Percentiles rank a stretch among this genome's conserved stretches.
Evolutionary conservation across 2,329 filamentous ascomycete genomes (phyloP).

Genomic region (Ambrosiella cleistominuta): DNA sequence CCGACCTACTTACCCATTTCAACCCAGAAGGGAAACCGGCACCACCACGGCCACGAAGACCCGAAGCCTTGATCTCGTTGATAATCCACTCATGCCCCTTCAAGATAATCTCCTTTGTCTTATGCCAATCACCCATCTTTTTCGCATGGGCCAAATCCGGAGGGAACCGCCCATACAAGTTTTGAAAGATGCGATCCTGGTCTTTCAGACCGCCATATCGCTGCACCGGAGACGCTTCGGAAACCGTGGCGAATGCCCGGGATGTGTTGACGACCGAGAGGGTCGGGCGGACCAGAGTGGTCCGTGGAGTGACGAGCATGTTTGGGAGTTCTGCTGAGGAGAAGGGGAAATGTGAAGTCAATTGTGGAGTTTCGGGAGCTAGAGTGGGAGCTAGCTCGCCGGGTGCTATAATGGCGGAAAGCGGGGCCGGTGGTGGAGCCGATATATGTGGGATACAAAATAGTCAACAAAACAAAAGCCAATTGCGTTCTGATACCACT

Average conservation of each 20-base stretch:
- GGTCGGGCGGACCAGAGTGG: conserved; percentile 21
- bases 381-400: neutral
- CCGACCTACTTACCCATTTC: conserved; percentile 67
- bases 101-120: conserved; percentile 88
- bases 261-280: conserved; percentile 22
- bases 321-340: conserved; percentile 16
- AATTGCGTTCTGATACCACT: too few species aligned
- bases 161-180: conserved; percentile 86
- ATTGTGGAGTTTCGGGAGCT: neutral
- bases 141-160: conserved; percentile 82
- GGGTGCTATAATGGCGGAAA: neutral
- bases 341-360: neutral
- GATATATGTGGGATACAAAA: neutral
- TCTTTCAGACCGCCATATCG: conserved; percentile 79
- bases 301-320: conserved; percentile 29
- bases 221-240: conserved; percentile 45
- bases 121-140: conserved; percentile 99
- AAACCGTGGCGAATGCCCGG: conserved; percentile 66
- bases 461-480: neutral
- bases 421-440: neutral
- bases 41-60: conserved; percentile 85
- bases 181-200: conserved; percentile 98
- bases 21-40: conserved; percentile 94
- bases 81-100: conserved; percentile 99
- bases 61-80: conserved; percentile 89